A percentile compares a stretch with the other conserved stretches of the same genome.
Evolutionary conservation across 768 basidiomycete species (phyloP).

Genomic region (Leccinum rimulosum): DNA sequence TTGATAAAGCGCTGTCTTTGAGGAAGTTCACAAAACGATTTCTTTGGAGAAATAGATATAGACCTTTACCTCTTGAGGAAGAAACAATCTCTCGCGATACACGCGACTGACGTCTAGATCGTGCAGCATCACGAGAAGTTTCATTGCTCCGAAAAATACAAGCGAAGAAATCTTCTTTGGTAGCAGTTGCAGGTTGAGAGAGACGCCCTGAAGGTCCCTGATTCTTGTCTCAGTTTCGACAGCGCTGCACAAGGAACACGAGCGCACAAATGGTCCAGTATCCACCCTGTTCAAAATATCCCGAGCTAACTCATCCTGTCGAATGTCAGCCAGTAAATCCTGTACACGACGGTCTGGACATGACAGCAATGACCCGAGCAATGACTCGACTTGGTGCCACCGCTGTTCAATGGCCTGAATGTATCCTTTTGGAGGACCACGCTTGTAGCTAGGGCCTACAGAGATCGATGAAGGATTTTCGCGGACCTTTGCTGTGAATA

Average conservation of each 20-base stretch:
- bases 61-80: conserved; percentile 51
- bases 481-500: background rate
- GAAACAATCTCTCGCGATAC: conserved; percentile 80
- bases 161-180: conserved; percentile 78
- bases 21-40: conserved; percentile 5
- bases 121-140: conserved; percentile 50
- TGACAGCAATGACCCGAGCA: conserved; percentile 79
- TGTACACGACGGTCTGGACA: conserved; percentile 67
- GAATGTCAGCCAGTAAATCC: conserved; percentile 58
- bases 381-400: conserved; percentile 89
- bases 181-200: conserved; percentile 57
- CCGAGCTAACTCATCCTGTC: conserved; percentile 70
- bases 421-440: conserved; percentile 87
- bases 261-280: conserved; percentile 71
- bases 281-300: conserved; percentile 79
- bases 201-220: conserved; percentile 71
- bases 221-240: conserved; percentile 6
- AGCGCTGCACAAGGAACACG: background rate
- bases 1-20: conserved; percentile 56
- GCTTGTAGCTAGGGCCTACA: conserved; percentile 73
- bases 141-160: conserved; percentile 65
- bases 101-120: conserved; percentile 70
- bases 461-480: conserved; percentile 1
- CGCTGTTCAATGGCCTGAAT: conserved; percentile 90
- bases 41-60: background rate